Evolutionary conservation across 1,139 yeast species (phyloP), one percentile per base, ranked within the genome.

Genomic region (Geotrichum citri-aurantii): DNA sequence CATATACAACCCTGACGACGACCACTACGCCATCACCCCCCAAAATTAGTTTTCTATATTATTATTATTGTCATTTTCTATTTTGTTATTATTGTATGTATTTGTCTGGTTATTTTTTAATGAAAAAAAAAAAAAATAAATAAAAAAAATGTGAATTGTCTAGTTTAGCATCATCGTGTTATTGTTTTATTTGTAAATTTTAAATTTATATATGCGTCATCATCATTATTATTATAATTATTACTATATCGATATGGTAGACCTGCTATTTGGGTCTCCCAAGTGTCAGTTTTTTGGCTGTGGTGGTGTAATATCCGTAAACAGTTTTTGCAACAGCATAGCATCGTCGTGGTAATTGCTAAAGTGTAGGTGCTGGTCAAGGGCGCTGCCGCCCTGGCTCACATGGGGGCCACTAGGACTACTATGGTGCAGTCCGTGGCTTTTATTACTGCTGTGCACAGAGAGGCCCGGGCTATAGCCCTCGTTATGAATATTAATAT

Each of bases 21-120:
- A 50, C 23, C 57, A 54, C 42, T 54, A 49, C 27, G 54, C 54
- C 26, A 48, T 54, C 26, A 54, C 57, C 10, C 57, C 57, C 7
- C 40, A 33, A 17, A 37, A 26, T 17, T 50, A 50, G 27, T 44
- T 4, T 33, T n/a, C 10, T 21, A 8, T 3, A 17, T 26, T 8
- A 31, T 48, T 48, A n/a, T 26, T 27, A 7, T n/a, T n/a, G n/a
- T n/a, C n/a, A n/a, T n/a, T n/a, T n/a, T n/a, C n/a, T n/a, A n/a
- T n/a, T n/a, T n/a, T n/a, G n/a, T 24, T 29, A 50, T 50, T 50
- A 31, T 31, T 2, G 3, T 24, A 12, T 19, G 17, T 29, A 17
- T n/a, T 26, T 24, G n/a, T 49, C n/a, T n/a, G n/a, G n/a, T 19
- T n/a, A 11, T 14, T 19, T 11, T 14, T 29, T 21, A 44, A 44